Evolutionary conservation across 192 early-diverging fungal genomes (phyloP).

Genomic region (Spinellus fusiger): DNA sequence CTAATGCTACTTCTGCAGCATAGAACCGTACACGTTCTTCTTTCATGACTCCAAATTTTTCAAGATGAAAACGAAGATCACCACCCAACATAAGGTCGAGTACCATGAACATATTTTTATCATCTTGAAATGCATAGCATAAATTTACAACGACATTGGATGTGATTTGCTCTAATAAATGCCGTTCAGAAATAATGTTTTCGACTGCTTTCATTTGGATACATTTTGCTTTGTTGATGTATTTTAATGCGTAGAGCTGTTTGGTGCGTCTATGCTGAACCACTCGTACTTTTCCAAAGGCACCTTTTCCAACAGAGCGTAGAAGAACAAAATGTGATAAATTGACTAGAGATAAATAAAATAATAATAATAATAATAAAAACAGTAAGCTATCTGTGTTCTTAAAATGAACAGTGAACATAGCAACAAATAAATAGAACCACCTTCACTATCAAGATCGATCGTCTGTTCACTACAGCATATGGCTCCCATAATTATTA

Average conservation of each 20-base stretch:
- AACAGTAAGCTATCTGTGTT: background rate
- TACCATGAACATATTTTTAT: slow-evolving; percentile 85
- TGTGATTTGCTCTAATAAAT: slow-evolving; percentile 70
- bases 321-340: slow-evolving; percentile 64
- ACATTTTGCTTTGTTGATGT: slow-evolving; percentile 80
- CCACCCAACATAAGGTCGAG: slow-evolving; percentile 86
- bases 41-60: slow-evolving; percentile 54
- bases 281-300: slow-evolving; percentile 85
- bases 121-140: slow-evolving; percentile 87
- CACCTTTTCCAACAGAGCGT: slow-evolving; percentile 72
- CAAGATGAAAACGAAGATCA: slow-evolving; percentile 76
- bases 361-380: background rate
- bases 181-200: slow-evolving; percentile 76
- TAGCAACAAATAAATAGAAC: background rate
- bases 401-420: background rate
- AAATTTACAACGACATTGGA: slow-evolving; percentile 63
- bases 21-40: slow-evolving; percentile 77
- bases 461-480: slow-evolving; percentile 18
- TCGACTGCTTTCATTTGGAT: slow-evolving; percentile 77
- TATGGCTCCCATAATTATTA: slow-evolving; percentile 12
- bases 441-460: slow-evolving; percentile 13
- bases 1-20: slow-evolving; percentile 78
- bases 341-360: background rate
- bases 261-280: slow-evolving; percentile 69
- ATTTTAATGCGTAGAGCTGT: slow-evolving; percentile 74